Evolutionary conservation across 2,329 filamentous ascomycete genomes (phyloP), one percentile per base, ranked within the genome.

Genomic region (Parastagonospora avenae): DNA sequence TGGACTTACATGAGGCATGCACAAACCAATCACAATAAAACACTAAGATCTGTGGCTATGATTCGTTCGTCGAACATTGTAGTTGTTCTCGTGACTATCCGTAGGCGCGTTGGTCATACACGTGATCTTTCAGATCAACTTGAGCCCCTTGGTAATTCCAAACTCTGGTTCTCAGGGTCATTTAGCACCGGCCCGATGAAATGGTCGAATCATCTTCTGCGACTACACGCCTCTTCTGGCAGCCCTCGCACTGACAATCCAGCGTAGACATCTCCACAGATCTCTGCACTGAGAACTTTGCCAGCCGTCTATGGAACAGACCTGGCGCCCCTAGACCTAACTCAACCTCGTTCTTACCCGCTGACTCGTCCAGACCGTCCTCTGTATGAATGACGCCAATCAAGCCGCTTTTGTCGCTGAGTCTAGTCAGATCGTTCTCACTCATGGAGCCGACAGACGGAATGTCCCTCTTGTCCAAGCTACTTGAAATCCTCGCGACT

Each of bases 401-500:
- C 15, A 43, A 36, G 8, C 43, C 38, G 37, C 43, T 28, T 12
- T 43, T 4, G 9, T n/a, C 16, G 8, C 31, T 24, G 10, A 38
- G 15, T 36, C 15, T 8, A 6, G 15, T 12, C n/a, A 29, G 9
- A 24, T 52, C 40, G 8, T 30, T 29, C 2, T 19, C 12, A 19
- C 14, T 36, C 15, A 39, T n/a, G 9, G 35, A 46, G 2, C 47
- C 46, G n/a, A 50, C 36, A 7, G 36, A 46, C 4, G 47, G 51
- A 9, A 50, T 44, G 24, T 36, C 24, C 8, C 24, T 43, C n/a
- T 43, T 47, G 11, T 50, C 35, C 9, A 50, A 36, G 35, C 46
- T 52, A 7, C 32, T 42, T 15, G 49, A 36, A 14, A 53, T 56
- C 1, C 46, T 37, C 10, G 53, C 52, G 12, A 55, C 32, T 4